Conservation (phyloP, 1,284 basidiomycete species). For the Rhizoctonia solani region DNA sequence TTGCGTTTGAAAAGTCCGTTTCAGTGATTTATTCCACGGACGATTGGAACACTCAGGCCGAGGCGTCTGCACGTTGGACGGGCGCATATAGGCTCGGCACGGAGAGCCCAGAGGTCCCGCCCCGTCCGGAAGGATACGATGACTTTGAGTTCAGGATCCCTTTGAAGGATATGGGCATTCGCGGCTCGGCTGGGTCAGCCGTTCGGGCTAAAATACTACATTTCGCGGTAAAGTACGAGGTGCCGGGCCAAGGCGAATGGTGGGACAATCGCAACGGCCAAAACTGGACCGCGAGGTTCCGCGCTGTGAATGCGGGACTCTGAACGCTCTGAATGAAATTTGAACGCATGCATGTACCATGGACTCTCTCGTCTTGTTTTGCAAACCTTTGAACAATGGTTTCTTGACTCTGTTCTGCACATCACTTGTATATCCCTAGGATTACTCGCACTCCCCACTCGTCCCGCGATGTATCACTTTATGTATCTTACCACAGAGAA, state of each 20-base stretch:
- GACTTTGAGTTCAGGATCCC: slow-evolving; percentile 24
- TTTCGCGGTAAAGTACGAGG: slow-evolving; percentile 14
- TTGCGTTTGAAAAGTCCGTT: slow-evolving; percentile 17
- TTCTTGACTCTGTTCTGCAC: no score
- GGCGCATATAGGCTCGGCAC: neutral
- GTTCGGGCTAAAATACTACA: neutral
- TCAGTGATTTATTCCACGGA: slow-evolving; percentile 9
- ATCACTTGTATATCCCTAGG: no score
- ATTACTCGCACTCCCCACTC: no score
- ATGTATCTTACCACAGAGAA: no score
- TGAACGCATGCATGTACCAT: no score
- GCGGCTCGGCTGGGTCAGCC: neutral
- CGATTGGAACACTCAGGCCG: slow-evolving; percentile 9
- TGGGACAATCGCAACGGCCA: slow-evolving; percentile 20
- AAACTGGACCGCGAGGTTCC: slow-evolving; percentile 28
- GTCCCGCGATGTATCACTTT: no score
- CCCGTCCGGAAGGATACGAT: slow-evolving; percentile 24
- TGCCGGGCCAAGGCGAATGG: slow-evolving; percentile 12
- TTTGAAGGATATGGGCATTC: slow-evolving; percentile 9
- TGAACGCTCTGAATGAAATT: neutral
- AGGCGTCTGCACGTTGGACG: slow-evolving; percentile 10
- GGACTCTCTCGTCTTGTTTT: no score
- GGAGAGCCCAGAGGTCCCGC: neutral
- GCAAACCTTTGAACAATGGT: no score
- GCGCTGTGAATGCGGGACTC: neutral